Evolutionary conservation across 2,329 filamentous ascomycete genomes (phyloP).

Genomic region (Fusarium ramigenum): DNA sequence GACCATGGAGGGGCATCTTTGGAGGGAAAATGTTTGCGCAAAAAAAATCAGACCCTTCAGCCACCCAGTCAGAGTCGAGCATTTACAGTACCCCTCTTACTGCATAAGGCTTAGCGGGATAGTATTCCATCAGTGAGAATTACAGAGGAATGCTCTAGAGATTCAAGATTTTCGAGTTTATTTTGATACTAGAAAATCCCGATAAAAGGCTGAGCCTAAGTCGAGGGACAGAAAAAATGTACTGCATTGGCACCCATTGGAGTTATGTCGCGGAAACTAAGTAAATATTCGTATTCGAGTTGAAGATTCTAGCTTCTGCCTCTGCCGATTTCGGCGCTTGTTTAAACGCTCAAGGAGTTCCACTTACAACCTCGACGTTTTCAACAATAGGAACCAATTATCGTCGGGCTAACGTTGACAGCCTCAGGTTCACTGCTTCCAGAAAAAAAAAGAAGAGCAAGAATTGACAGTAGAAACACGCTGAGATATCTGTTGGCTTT

Average conservation of each 20-base stretch:
- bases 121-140: neutral
- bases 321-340: constrained; percentile 14
- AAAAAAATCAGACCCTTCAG: constrained; percentile 36
- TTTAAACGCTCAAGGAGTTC: constrained; percentile 5
- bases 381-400: neutral
- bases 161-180: neutral
- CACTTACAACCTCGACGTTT: constrained; percentile 1
- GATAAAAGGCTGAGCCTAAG: neutral
- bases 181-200: neutral
- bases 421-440: neutral
- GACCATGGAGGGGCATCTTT: constrained; percentile 39
- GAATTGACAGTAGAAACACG: neutral
- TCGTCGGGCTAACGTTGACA: neutral
- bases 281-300: neutral
- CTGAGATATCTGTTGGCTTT: neutral
- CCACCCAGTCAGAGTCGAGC: constrained; percentile 29
- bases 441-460: constrained; percentile 5
- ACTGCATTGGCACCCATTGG: too few species aligned
- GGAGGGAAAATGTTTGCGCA: constrained; percentile 35
- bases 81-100: constrained; percentile 47
- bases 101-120: constrained; percentile 40
- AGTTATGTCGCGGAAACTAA: neutral
- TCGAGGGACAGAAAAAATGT: neutral
- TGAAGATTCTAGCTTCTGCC: neutral
- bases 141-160: neutral